Base-by-base conservation (phyloP, 495 filamentous ascomycete species). In the Lichina pygmaea region DNA sequence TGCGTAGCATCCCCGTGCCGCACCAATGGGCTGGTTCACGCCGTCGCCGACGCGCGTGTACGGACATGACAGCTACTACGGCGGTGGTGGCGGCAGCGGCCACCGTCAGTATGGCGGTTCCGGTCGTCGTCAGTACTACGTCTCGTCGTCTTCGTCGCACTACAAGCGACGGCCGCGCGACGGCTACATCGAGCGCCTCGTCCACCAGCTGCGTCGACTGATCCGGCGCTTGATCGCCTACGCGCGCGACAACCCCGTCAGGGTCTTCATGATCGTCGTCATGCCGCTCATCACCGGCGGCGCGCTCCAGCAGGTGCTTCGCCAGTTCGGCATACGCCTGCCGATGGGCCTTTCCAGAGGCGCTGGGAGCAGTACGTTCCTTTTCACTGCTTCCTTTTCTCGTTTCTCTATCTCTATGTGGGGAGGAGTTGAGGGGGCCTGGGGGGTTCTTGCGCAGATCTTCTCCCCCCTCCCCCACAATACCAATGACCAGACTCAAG, bases 281-380 rank as follows among this genome's bases (percentile, higher is more conserved):
- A 68, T 92, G 66, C 85, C 85, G 15, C 64, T 94, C 42, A 62
- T 93, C 47, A 81, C 76, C 0, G 81, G 81, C 43, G 85, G 85
- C 6, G 75, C 81, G 30, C 58, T 94, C 52, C 68, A 71, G 4
- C 75, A 72, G 31, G 57, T 92, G 17, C 63, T 89, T 10, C 67
- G 67, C 17, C 71, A 75, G 58, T 73, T 93, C 55, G 84, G 84
- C 0, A 62, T 93, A 39, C 63, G 73, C 38, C 53, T 93, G 52
- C 84, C 85, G 0, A 61, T 58, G 8, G 58, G 63, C 4, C n/a
- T 49, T 0, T 43, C 32, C 7, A 11, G 31, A 7, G 34, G 47
- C 7, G 42, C 10, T 39, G 46, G 45, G 9, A 43, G 43, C 17
- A 34, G 42, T 31, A 37, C 7, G 41, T 8, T 2, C 16, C 17